A percentile compares a stretch with the other conserved stretches of the same genome.
phyloP scores from a whole-genome alignment of 495 filamentous ascomycete genomes.

The Sphaerosporella brunnea region DNA sequence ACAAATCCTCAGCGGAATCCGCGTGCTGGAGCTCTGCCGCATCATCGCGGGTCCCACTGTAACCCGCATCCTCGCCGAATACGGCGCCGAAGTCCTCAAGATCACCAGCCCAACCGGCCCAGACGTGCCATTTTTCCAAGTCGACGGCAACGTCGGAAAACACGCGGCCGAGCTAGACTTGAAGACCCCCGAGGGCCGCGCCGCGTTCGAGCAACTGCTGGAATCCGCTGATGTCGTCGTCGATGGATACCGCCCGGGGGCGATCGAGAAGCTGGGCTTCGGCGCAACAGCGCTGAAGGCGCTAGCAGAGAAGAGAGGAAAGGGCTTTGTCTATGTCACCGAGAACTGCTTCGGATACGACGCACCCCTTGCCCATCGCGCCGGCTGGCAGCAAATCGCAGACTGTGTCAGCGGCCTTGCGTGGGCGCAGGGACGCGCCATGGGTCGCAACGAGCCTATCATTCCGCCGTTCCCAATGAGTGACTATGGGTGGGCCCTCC shows the following conservation, averaged over 20 bases:
- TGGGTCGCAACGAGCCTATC: slow-evolving; percentile 52
- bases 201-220: slow-evolving; percentile 38
- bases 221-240: slow-evolving; percentile 34
- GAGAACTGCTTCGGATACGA: slow-evolving; percentile 54
- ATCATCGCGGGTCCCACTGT: slow-evolving; percentile 46
- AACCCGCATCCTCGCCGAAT: slow-evolving; percentile 45
- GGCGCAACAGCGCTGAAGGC: slow-evolving; percentile 29
- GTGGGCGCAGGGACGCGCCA: slow-evolving; percentile 56
- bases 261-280: slow-evolving; percentile 48
- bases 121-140: slow-evolving; percentile 66
- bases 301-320: slow-evolving; percentile 30
- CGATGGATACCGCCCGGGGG: slow-evolving; percentile 52
- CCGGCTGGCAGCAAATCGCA: slow-evolving; percentile 44
- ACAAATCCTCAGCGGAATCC: slow-evolving; percentile 36
- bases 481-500: slow-evolving; percentile 40
- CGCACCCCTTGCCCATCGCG: slow-evolving; percentile 34
- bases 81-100: slow-evolving; percentile 49
- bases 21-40: slow-evolving; percentile 52
- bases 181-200: slow-evolving; percentile 34
- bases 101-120: slow-evolving; percentile 48
- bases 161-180: slow-evolving; percentile 34
- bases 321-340: slow-evolving; percentile 49
- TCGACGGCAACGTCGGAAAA: slow-evolving; percentile 62
- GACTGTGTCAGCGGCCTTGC: slow-evolving; percentile 47
- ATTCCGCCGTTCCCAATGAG: slow-evolving; percentile 67